These are phyloP conservation scores for Neurospora tetraspora DNA, from an alignment of 495 filamentous ascomycete genomes.

Conservation along the genomic window DNA sequence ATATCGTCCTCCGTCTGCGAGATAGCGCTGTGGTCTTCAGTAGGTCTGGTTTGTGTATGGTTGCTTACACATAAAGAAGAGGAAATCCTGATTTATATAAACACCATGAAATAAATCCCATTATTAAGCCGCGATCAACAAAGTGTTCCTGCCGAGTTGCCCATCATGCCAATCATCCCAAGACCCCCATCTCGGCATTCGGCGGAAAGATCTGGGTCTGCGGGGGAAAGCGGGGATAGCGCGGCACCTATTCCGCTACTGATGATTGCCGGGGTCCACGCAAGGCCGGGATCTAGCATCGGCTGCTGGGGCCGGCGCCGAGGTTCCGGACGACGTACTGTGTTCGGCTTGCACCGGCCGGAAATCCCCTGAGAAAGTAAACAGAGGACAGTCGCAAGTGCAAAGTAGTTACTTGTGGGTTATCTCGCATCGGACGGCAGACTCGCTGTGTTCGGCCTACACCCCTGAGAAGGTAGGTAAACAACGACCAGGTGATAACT, in stretches of 20 bases:
- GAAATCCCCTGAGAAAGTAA: not conserved
- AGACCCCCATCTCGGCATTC: not conserved
- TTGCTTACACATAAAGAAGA: not conserved
- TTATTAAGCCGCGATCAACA: not conserved
- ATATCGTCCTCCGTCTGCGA: not conserved
- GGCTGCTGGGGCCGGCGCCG: not conserved
- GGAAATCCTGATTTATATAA: not conserved
- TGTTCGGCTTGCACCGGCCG: not conserved
- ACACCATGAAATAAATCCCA: not conserved
- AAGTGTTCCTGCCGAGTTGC: not conserved
- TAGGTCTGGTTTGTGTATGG: not conserved
- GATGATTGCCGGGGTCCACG: not conserved
- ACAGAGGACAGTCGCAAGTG: not conserved
- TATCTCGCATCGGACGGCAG: no score
- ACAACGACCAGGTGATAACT: no score
- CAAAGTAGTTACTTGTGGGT: no score
- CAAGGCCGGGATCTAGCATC: not conserved
- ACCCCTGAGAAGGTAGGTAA: no score
- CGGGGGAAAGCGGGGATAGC: not conserved
- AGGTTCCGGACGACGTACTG: not conserved
- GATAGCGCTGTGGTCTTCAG: not conserved
- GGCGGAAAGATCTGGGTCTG: not conserved
- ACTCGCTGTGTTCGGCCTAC: no score
- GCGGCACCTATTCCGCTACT: not conserved
- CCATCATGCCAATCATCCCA: not conserved